Base-by-base conservation (phyloP, 1,284 basidiomycete species). In the Amylostereum areolatum region DNA sequence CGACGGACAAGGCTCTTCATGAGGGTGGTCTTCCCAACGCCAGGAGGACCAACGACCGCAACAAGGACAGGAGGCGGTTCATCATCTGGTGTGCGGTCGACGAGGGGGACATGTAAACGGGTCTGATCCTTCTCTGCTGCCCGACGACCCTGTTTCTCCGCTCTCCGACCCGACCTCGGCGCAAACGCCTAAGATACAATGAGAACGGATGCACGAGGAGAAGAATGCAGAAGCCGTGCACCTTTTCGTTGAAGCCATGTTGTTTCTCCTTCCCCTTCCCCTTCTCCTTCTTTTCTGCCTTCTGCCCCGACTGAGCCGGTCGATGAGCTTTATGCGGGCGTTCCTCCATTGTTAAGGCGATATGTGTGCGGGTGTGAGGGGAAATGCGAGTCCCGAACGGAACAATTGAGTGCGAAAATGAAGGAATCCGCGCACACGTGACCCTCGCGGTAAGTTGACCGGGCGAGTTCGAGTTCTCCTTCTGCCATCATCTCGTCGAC, bases 31-130 rank as follows among this genome's bases (percentile, higher is more conserved):
- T 99, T 99, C 50, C 97, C 97, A 24, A 94, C 97, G 18, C 97
- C 97, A 5, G 95, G 89, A 11, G 97, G 96, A 0, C 97, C 97
- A 45, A 98, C 95, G 46, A 99, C 81, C n/a, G 95, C 96, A 39
- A 99, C 84, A 52, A 99, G 84, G 58, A 98, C 84, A 1, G 97
- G 97, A 10, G 97, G 96, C 1, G 96, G 92, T 46, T 87, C 79
- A 54, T 93, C 89, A 48, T 92, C 89, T 3, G 95, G 93, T 7
- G 94, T 97, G 51, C 97, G 81, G 65, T 98, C 89, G 45, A 98
- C 90, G 32, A 97, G 80, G 4, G 97, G 97, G 2, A 99, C 97
- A 69, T 99, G 97, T 2, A 98, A 78, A 35, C 94, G 79, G 9
- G 92, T 92, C 68, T 99, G 96, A 63, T 97, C 92, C 51, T 86